These are phyloP conservation scores for Scytalidium sp. DNA, from an alignment of 2,329 filamentous ascomycete genomes.

Conservation along the genomic window DNA sequence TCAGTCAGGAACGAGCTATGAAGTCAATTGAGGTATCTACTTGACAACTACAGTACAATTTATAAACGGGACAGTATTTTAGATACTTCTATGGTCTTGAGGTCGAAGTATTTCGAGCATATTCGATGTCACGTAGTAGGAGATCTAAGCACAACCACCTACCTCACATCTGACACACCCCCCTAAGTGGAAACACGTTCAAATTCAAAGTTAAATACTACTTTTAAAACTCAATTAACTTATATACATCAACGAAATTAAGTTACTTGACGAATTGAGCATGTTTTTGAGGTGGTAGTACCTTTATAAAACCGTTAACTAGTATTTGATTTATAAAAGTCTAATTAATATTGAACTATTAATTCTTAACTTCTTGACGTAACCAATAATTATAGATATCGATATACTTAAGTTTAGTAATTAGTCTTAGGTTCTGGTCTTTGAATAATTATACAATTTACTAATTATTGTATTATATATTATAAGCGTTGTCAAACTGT, in stretches of 20 bases:
- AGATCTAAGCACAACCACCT: too few species aligned
- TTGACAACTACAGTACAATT: too few species aligned
- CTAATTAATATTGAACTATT: slow-evolving; percentile 18
- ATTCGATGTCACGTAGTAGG: too few species aligned
- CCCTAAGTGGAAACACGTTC: too few species aligned
- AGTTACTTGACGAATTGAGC: slow-evolving; percentile 6
- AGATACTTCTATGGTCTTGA: too few species aligned
- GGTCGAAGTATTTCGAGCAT: too few species aligned
- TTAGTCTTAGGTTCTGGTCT: slow-evolving; percentile 7
- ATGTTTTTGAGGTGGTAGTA: slow-evolving; percentile 1
- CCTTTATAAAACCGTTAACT: slow-evolving; percentile 19
- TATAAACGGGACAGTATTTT: too few species aligned
- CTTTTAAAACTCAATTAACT: too few species aligned
- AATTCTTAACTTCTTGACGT: slow-evolving; percentile 16
- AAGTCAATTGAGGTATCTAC: too few species aligned
- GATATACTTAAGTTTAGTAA: slow-evolving; percentile 18
- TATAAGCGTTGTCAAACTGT: background rate
- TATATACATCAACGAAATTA: slow-evolving; percentile 34
- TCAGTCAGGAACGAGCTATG: too few species aligned
- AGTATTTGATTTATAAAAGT: slow-evolving; percentile 14
- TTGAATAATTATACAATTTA: slow-evolving; percentile 3
- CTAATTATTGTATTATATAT: slow-evolving; percentile 13
- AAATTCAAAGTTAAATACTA: too few species aligned
- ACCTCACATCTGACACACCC: too few species aligned
- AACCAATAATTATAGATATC: slow-evolving; percentile 25